Evolutionary conservation across 106 monocot genomes (phyloP).

Genomic region (Dendrobium officinale): DNA sequence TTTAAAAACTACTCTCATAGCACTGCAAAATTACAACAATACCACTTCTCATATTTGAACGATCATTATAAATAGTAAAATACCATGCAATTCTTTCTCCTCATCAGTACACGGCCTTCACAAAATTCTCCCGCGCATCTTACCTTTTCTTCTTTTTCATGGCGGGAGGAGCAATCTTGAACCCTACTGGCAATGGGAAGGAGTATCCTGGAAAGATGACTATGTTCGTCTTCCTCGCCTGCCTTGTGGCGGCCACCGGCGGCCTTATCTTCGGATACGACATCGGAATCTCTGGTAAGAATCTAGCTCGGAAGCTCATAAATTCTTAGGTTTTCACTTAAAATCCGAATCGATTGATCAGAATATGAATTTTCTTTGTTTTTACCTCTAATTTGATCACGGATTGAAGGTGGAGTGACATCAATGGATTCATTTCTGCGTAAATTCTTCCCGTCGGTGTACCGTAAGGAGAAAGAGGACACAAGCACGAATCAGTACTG

Average conservation of each 20-base stretch:
- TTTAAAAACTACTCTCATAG: no score
- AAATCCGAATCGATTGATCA: no score
- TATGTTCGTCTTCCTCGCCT: conserved; percentile 15
- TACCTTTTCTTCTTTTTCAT: background rate
- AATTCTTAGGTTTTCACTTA: no score
- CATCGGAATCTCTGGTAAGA: conserved; percentile 19
- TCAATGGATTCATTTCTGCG: conserved; percentile 25
- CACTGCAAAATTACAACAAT: no score
- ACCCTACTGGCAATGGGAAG: background rate
- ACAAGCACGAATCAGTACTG: conserved; percentile 37
- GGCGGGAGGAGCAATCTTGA: conserved; percentile 12
- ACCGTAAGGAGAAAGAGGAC: conserved; percentile 23
- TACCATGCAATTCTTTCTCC: no score
- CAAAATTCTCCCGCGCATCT: no score
- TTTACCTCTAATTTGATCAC: no score
- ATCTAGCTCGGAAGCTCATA: no score
- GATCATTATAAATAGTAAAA: no score
- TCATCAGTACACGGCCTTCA: no score
- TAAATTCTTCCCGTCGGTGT: conserved; percentile 37
- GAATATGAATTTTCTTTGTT: no score
- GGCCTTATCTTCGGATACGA: conserved; percentile 25
- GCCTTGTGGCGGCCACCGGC: conserved; percentile 20
- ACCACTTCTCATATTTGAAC: no score
- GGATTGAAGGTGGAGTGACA: conserved; percentile 20
- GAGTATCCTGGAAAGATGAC: conserved; percentile 21